Evolutionary conservation across 768 basidiomycete species (phyloP).

Genomic region (Lactarius sanguifluus): DNA sequence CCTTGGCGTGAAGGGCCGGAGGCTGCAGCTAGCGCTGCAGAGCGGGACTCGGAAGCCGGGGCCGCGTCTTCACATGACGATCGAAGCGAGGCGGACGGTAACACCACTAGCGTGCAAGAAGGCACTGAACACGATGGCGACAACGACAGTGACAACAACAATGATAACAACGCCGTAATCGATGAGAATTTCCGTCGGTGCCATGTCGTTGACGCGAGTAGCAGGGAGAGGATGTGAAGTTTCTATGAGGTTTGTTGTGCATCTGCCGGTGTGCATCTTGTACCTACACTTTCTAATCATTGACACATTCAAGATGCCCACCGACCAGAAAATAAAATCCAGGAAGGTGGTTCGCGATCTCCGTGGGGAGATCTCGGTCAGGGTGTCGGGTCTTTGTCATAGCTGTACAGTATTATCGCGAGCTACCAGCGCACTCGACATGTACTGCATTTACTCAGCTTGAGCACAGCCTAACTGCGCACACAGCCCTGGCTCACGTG

Average conservation of each 20-base stretch:
- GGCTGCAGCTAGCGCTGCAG: no score
- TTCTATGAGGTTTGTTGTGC: slow-evolving; percentile 48
- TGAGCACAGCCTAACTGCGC: slow-evolving; percentile 1
- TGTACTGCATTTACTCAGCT: background rate
- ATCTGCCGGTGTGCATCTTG: background rate
- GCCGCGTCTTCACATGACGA: slow-evolving; percentile 23
- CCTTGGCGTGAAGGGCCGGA: slow-evolving; percentile 20
- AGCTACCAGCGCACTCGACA: no score
- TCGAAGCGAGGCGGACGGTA: slow-evolving; percentile 16
- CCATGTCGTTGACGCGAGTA: slow-evolving; percentile 40
- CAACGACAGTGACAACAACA: no score
- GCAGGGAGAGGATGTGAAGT: slow-evolving; percentile 46
- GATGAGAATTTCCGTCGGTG: slow-evolving; percentile 42
- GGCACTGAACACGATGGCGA: background rate
- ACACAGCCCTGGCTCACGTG: background rate
- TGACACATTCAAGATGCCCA: slow-evolving; percentile 45
- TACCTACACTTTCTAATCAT: background rate
- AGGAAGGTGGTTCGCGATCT: slow-evolving; percentile 48
- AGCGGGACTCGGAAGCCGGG: slow-evolving; percentile 23
- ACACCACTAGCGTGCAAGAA: slow-evolving; percentile 20
- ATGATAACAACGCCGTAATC: slow-evolving; percentile 37
- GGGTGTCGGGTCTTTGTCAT: background rate
- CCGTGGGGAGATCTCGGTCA: slow-evolving; percentile 16
- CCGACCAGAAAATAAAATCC: slow-evolving; percentile 56
- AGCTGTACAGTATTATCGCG: background rate